These are phyloP conservation scores for Atractiella rhizophila DNA, from an alignment of 768 basidiomycete genomes.

Conservation along the genomic window DNA sequence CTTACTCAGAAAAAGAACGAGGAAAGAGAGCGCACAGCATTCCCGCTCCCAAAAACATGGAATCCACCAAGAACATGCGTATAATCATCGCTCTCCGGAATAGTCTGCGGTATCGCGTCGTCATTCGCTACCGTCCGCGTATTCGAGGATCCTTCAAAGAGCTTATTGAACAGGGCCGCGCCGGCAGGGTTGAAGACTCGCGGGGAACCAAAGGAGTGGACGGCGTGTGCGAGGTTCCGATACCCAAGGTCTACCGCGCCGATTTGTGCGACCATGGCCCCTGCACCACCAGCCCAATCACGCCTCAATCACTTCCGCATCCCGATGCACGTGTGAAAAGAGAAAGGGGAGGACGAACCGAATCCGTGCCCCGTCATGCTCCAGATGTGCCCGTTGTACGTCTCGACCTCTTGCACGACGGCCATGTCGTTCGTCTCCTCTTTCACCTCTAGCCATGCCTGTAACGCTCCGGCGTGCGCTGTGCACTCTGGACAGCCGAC, in stretches of 20 bases:
- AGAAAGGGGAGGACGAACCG: no score
- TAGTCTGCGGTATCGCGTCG: conserved; percentile 11
- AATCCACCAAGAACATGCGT: conserved; percentile 13
- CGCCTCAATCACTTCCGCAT: not conserved
- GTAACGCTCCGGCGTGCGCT: conserved; percentile 11
- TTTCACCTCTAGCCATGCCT: conserved; percentile 14
- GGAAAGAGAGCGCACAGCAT: no score
- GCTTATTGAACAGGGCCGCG: conserved; percentile 11
- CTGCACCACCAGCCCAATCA: not conserved
- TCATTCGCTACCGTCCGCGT: conserved; percentile 16
- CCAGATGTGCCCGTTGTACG: conserved; percentile 12
- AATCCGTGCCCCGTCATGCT: conserved; percentile 15
- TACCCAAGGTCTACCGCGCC: conserved; percentile 15
- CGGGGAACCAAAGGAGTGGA: conserved; percentile 7
- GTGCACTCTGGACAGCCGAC: conserved; percentile 12
- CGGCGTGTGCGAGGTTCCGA: conserved; percentile 1
- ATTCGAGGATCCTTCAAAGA: conserved; percentile 13
- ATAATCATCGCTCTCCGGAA: conserved; percentile 13
- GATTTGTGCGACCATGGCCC: conserved; percentile 14
- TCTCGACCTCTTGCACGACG: conserved; percentile 7
- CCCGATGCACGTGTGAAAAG: no score
- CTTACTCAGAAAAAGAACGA: not conserved
- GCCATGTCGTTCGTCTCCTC: conserved; percentile 14
- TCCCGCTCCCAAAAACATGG: conserved; percentile 13
- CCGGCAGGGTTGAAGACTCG: conserved; percentile 13